These are phyloP conservation scores for Beauveria sp. DNA, from an alignment of 2,329 filamentous ascomycete species.

Conservation along the genomic window DNA sequence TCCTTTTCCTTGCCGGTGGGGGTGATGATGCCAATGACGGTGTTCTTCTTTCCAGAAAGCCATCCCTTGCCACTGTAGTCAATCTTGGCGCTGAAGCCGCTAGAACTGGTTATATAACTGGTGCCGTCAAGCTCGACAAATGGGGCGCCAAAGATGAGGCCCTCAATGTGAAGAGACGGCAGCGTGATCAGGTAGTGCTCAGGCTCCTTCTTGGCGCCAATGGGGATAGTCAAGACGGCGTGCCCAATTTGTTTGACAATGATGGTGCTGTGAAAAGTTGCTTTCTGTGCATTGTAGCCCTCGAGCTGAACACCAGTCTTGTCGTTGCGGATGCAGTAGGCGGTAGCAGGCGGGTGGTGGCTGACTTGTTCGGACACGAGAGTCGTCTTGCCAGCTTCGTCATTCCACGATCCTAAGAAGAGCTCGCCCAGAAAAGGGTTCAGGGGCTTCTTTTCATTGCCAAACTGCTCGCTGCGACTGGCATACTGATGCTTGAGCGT, in stretches of 20 bases:
- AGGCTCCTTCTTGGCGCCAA: constrained; percentile 25
- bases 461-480: constrained; percentile 66
- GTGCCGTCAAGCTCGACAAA: constrained; percentile 85
- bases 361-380: constrained; percentile 91
- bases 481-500: constrained; percentile 83
- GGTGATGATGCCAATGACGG: constrained; percentile 68
- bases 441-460: constrained; percentile 94
- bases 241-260: constrained; percentile 93
- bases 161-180: constrained; percentile 87
- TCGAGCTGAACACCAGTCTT: constrained; percentile 70
- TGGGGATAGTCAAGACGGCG: constrained; percentile 68
- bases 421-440: constrained; percentile 95
- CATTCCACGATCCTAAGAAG: constrained; percentile 86
- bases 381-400: constrained; percentile 71
- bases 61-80: constrained; percentile 92
- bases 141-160: constrained; percentile 75
- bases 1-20: constrained; percentile 64
- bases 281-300: constrained; percentile 95
- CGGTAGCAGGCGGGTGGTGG: constrained; percentile 91
- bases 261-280: constrained; percentile 88
- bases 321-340: constrained; percentile 85
- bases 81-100: constrained; percentile 80
- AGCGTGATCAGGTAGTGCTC: constrained; percentile 88
- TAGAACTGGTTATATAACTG: constrained; percentile 79
- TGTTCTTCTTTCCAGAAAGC: constrained; percentile 94